Base-by-base conservation (phyloP, 1,284 basidiomycete genomes). In the Vanrija sp. region DNA sequence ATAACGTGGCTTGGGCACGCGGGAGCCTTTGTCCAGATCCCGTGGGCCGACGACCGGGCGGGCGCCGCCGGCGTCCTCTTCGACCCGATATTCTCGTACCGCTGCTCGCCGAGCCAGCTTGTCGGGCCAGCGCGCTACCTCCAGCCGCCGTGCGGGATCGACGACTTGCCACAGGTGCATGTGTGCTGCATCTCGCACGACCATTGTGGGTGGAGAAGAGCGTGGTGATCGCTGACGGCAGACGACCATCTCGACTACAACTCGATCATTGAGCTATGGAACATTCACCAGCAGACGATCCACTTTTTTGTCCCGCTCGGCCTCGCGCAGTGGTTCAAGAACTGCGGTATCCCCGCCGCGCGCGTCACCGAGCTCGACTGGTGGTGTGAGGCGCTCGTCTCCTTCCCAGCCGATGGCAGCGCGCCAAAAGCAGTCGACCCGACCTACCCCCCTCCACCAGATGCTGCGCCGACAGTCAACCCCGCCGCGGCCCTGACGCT, bases 1-100 rank as follows among this genome's bases (percentile, higher is more conserved):
- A 65, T 75, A 6, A 75, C 72, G 12, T 76, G 75, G 75, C 52
- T 76, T 27, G 75, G 75, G 10, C 75, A 76, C 62, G 75, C 75
- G 0, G 63, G 69, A 0, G 66, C 66, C 0, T 44, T 76, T 45
- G 60, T 75, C 3, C 64, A 67, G 54, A 58, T 76, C 6, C 72
- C 73, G 2, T 75, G 68, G 64, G 35, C 35, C 9, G 49, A 54
- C 25, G 48, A 43, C 16, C 35, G 42, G 25, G 9, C 31, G 23
- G 25, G 42, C 42, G 38, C 43, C 18, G 70, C 67, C 41, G 67
- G 68, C 0, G 53, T 76, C 4, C 35, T 75, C 5, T 76, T 75
- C 53, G 75, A 76, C 52, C 75, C 75, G 0, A 75, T 76, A 45
- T 76, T 76, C 55, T 73, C 71, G 5, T 64, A 72, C 43, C 59